Base-by-base conservation (phyloP, 1,284 basidiomycete genomes). In the Cystobasidium slooffiae region DNA sequence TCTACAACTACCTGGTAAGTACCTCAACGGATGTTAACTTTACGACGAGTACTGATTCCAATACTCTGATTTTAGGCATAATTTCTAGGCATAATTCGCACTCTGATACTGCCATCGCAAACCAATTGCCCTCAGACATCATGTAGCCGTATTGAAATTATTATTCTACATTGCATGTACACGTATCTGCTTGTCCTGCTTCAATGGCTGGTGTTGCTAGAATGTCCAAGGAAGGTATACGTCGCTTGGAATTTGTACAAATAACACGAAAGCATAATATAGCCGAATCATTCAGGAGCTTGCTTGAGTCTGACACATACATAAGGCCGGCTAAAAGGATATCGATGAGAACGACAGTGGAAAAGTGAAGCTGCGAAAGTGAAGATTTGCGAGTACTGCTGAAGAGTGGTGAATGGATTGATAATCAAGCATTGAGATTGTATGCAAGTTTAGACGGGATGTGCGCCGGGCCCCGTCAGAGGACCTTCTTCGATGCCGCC, bases 401-500 rank as follows among this genome's bases (percentile, higher is more conserved):
- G 31, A 6, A n/a, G 31, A 8, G 6, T 16, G 37, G 56, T 41
- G n/a, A 9, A n/a, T 31, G 37, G 56, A 59, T 41, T 12, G 6
- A 12, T 6, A n/a, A 12, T 59, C 37, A 14, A 12, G 56, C 1
- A 49, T 49, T 14, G 46, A 49, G 12, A 7, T 59, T 1, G 20
- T 7, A 18, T 1, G 1, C 16, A 41, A 5, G 20, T n/a, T 10
- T 63, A 66, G 9, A 53, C 49, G 37, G 69, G 46, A 37, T 47
- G 47, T 4, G 66, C 66, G 16, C 59, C 49, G n/a, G 59, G 44
- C 8, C 41, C 39, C 14, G 59, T 46, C 52, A 73, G 41, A 14
- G 70, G 70, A n/a, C 70, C 70, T 39, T 55, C 49, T 41, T 73
- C 70, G 37, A 73, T 73, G 37, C 70, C 70, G 14, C 70, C 70